These are phyloP conservation scores for Podospora pseudopauciseta DNA, from an alignment of 495 filamentous ascomycete species.

Conservation along the genomic window DNA sequence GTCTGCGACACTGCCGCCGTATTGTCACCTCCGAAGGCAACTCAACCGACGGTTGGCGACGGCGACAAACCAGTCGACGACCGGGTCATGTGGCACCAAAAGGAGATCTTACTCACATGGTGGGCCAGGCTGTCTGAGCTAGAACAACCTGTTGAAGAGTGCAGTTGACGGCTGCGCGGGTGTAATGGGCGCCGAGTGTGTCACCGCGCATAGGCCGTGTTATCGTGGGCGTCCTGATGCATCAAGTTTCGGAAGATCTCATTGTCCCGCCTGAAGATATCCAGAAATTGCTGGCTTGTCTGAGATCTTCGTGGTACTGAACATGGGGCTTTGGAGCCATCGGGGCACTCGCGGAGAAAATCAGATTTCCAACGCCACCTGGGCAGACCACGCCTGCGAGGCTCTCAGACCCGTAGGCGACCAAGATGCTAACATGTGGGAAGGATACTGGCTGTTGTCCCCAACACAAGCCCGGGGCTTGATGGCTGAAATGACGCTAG, in stretches of 20 bases:
- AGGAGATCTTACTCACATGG: too few species aligned
- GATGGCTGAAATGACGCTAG: too few species aligned
- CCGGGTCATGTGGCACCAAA: background rate
- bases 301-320: too few species aligned
- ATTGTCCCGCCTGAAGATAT: conserved; percentile 88
- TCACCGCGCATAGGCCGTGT: background rate
- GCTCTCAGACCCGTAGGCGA: conserved; percentile 13
- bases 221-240: conserved; percentile 73
- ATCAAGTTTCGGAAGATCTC: conserved; percentile 96
- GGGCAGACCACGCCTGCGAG: too few species aligned
- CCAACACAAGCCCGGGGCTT: too few species aligned
- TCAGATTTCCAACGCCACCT: too few species aligned
- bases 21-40: conserved; percentile 20
- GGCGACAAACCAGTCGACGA: background rate
- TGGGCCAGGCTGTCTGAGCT: too few species aligned
- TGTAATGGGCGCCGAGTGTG: background rate
- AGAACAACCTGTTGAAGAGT: background rate
- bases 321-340: too few species aligned
- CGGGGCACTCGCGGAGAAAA: too few species aligned
- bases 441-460: too few species aligned
- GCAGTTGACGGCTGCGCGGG: conserved; percentile 10
- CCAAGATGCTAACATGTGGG: too few species aligned
- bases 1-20: conserved; percentile 55
- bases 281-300: conserved; percentile 69
- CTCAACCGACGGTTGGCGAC: conserved; percentile 14